These are phyloP conservation scores for Curvularia verruculosa DNA, from an alignment of 2,329 filamentous ascomycete species.

Conservation along the genomic window DNA sequence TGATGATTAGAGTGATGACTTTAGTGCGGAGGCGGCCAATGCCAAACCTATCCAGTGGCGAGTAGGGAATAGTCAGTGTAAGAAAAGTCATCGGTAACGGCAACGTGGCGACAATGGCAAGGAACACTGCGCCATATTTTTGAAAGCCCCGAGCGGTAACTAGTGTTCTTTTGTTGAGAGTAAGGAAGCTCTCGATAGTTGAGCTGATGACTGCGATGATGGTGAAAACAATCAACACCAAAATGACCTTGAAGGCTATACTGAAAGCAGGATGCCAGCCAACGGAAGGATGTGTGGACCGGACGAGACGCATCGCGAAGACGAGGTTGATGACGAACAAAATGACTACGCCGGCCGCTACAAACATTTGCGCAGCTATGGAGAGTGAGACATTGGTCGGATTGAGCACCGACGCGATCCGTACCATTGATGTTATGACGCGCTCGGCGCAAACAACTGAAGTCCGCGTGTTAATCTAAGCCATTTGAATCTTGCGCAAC, in stretches of 20 bases:
- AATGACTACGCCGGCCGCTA: conserved; percentile 74
- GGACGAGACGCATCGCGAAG: conserved; percentile 75
- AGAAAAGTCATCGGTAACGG: conserved; percentile 64
- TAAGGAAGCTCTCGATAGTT: conserved; percentile 71
- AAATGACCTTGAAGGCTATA: conserved; percentile 63
- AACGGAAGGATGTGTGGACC: conserved; percentile 71
- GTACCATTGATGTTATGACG: conserved; percentile 49
- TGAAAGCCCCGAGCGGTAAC: conserved; percentile 67
- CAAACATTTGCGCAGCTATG: conserved; percentile 70
- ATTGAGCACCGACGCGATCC: conserved; percentile 41
- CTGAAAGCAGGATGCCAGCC: conserved; percentile 69
- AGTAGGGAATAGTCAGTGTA: conserved; percentile 56
- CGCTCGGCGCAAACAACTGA: conserved; percentile 55
- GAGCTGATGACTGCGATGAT: conserved; percentile 70
- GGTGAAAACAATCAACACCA: conserved; percentile 62
- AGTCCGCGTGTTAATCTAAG: neutral
- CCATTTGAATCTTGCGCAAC: neutral
- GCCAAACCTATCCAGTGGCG: conserved; percentile 65
- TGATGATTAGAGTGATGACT: conserved; percentile 66
- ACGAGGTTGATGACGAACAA: conserved; percentile 80
- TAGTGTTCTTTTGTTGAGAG: conserved; percentile 59
- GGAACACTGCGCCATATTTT: conserved; percentile 65
- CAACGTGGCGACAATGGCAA: conserved; percentile 70
- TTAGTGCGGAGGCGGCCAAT: conserved; percentile 71
- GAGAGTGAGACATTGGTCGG: conserved; percentile 54